These are phyloP conservation scores for Fibroporia radiculosa DNA, from an alignment of 768 basidiomycete genomes.

Conservation along the genomic window DNA sequence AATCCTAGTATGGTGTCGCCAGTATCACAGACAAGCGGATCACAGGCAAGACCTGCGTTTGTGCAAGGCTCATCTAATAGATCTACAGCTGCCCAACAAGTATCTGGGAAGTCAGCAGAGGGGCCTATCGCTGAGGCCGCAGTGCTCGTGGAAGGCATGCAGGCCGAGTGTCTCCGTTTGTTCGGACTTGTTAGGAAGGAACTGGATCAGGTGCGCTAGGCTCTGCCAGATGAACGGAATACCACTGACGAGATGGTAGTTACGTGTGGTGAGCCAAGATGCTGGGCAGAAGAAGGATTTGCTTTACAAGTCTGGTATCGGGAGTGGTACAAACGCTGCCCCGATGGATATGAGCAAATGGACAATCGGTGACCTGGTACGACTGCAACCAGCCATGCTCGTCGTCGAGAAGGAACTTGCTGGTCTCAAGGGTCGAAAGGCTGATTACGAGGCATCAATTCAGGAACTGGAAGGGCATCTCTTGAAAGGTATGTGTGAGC, in stretches of 20 bases:
- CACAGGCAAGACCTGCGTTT: too few relatives aligned
- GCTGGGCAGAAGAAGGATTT: neutral
- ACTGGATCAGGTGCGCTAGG: conserved; percentile 48
- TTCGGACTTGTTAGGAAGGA: conserved; percentile 41
- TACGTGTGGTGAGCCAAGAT: neutral
- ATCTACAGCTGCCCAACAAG: too few relatives aligned
- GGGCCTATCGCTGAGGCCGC: too few relatives aligned
- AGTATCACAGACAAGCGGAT: too few relatives aligned
- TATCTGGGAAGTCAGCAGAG: too few relatives aligned
- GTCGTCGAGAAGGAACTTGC: neutral
- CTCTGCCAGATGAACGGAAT: too few relatives aligned
- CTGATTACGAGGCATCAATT: too few relatives aligned
- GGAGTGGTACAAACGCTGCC: neutral
- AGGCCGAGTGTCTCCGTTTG: conserved; percentile 51
- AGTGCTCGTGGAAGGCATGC: conserved; percentile 44
- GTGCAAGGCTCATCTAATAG: too few relatives aligned
- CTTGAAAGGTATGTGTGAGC: neutral
- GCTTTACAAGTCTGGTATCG: neutral
- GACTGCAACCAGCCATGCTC: neutral
- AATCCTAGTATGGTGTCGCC: too few relatives aligned
- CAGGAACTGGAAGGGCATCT: too few relatives aligned
- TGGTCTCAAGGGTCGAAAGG: neutral
- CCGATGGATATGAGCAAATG: neutral
- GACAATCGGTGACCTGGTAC: neutral
- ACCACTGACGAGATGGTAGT: neutral